Base-by-base conservation (phyloP, 305 asterid species). In the Fraxinus angustifolia region DNA sequence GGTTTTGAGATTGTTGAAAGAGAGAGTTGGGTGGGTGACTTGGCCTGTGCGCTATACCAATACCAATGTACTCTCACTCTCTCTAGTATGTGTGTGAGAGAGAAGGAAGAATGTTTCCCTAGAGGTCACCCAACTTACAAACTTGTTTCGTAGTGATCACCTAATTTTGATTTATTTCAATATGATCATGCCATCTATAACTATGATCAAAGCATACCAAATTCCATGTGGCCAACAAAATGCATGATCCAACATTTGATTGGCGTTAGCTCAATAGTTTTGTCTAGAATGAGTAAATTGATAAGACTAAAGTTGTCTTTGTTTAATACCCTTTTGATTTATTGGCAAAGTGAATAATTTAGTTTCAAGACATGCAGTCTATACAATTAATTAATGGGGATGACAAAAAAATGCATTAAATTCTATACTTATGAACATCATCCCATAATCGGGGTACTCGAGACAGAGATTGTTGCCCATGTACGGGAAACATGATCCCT, bases 1-100 rank as follows among this genome's bases (percentile, higher is more conserved):
- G 84, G 87, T 79, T 60, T 85, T 87, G 88, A 85, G 90, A 89
- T 79, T 83, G 89, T 82, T 84, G 86, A 85, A 87, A 82, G 83
- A 78, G 82, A 73, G 88, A 81, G 81, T 85, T 83, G 87, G 85
- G 83, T 73, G 78, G 42, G 77, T 35, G 84, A 48, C 78, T 78
- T 40, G 74, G 83, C 83, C 84, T 65, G 76, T 80, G 86, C 82
- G 80, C 86, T 78, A 76, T 83, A 78, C 86, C 85, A 82, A 82
- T 83, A 76, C 86, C 85, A 81, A 86, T 82, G 89, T 86, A 79
- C 30, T 81, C 71, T 23, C 62, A 79, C 30, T 81, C 71, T 23
- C 62, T 8, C 17, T 21, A 2, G 17, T 26, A 28, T 62, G 6
- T 8, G 35, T 30, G 74, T 4, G 74, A 3, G 74, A 11, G 74